Percentiles rank a stretch among this genome's conserved stretches.
These are phyloP conservation scores for Fusarium aywerte DNA, from an alignment of 2,329 filamentous ascomycete genomes.

Conservation along the genomic window DNA sequence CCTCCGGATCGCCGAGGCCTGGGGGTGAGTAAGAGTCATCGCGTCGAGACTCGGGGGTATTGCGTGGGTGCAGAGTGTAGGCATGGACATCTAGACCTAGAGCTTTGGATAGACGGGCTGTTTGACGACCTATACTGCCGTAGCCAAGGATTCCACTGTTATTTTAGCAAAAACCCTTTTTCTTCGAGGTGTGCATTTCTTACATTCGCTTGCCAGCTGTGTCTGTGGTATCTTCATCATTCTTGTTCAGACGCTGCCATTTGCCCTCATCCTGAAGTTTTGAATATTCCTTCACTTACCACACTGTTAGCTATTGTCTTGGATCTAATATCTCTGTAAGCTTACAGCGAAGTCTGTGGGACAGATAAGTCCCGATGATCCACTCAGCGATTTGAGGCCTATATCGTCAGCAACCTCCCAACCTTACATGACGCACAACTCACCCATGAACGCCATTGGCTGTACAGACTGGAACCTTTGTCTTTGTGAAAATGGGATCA, in stretches of 20 bases:
- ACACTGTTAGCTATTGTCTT: not conserved
- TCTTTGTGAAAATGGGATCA: constrained; percentile 61
- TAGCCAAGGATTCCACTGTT: constrained; percentile 64
- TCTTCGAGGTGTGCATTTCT: constrained; percentile 31
- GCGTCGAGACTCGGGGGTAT: constrained; percentile 70
- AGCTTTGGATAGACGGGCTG: constrained; percentile 67
- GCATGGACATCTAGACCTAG: constrained; percentile 79
- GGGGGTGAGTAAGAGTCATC: constrained; percentile 76
- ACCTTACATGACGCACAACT: constrained; percentile 16
- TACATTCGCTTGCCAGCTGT: constrained; percentile 62
- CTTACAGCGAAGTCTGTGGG: constrained; percentile 60
- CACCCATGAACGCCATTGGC: constrained; percentile 69
- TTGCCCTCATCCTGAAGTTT: constrained; percentile 56
- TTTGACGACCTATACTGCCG: constrained; percentile 64
- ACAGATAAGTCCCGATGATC: constrained; percentile 63
- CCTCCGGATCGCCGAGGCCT: constrained; percentile 68
- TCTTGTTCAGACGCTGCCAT: constrained; percentile 53
- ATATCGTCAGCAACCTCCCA: not conserved
- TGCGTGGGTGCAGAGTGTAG: constrained; percentile 77
- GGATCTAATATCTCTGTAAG: not conserved
- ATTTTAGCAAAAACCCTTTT: not conserved
- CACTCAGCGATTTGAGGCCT: constrained; percentile 69
- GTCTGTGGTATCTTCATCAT: constrained; percentile 52
- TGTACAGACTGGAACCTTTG: constrained; percentile 62
- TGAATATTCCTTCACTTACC: constrained; percentile 57